A percentile compares a stretch with the other conserved stretches of the same genome.
Conservation (phyloP, 305 asterid genomes). For the Fraxinus velutina region DNA sequence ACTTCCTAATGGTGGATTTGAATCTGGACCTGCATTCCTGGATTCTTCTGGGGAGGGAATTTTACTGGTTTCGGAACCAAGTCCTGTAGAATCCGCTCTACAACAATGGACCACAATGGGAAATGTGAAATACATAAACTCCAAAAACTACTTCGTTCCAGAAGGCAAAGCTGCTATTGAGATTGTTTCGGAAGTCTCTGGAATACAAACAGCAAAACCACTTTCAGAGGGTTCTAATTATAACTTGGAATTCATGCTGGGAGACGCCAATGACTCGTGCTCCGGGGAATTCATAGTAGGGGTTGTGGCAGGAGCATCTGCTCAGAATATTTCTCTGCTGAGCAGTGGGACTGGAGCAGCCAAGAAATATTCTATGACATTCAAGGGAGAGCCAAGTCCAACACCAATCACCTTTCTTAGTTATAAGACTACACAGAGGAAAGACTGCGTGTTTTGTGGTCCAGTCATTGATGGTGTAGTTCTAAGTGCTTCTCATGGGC, state of each 20-base stretch:
- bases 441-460: conserved; percentile 52
- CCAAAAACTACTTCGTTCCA: conserved; percentile 43
- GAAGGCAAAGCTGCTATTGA: conserved; percentile 61
- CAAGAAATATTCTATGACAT: conserved; percentile 34
- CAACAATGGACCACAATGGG: conserved; percentile 56
- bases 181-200: conserved; percentile 38
- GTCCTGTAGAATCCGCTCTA: conserved; percentile 51
- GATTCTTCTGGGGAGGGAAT: conserved; percentile 38
- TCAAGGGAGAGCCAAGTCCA: conserved; percentile 36
- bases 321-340: conserved; percentile 45
- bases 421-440: conserved; percentile 37
- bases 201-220: conserved; percentile 44
- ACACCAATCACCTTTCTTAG: conserved; percentile 49
- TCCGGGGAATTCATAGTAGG: conserved; percentile 46
- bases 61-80: conserved; percentile 52
- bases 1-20: conserved; percentile 61
- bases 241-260: conserved; percentile 48
- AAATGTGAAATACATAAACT: conserved; percentile 54
- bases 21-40: conserved; percentile 55
- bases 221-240: conserved; percentile 44
- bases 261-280: conserved; percentile 66
- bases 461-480: conserved; percentile 53
- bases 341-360: conserved; percentile 62
- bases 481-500: conserved; percentile 30
- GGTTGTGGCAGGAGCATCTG: conserved; percentile 48